Percentiles rank a stretch among this genome's conserved stretches.
Conservation (phyloP, 352 stramenopile species). For the Phytophthora fragariae region DNA sequence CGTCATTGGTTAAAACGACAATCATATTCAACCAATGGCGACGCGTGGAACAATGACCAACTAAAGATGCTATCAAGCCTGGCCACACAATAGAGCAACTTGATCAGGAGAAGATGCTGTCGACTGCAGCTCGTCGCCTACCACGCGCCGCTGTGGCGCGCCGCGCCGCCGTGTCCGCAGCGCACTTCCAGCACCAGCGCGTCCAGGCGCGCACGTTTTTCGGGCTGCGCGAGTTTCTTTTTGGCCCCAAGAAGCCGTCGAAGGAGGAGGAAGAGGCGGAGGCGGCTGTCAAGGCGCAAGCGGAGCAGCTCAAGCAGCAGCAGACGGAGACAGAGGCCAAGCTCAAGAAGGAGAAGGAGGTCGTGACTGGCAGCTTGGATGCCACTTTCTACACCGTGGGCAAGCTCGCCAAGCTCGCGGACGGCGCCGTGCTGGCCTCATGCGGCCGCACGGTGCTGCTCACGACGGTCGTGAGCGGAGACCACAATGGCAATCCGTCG, state of each 20-base stretch:
- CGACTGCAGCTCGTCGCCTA: conserved; percentile 35
- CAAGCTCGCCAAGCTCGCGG: conserved; percentile 86
- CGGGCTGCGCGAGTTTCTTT: conserved; percentile 70
- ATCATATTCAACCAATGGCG: background rate
- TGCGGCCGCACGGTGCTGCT: conserved; percentile 89
- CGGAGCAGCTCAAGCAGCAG: conserved; percentile 4
- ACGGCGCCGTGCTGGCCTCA: conserved; percentile 85
- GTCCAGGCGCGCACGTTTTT: conserved; percentile 65
- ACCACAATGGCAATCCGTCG: conserved; percentile 48
- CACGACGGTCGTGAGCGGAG: conserved; percentile 81
- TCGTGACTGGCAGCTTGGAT: conserved; percentile 60
- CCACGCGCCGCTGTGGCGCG: conserved; percentile 24
- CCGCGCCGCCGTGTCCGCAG: conserved; percentile 13
- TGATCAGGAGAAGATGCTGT: conserved; percentile 38
- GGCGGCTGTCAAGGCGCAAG: conserved; percentile 20
- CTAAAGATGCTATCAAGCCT: background rate
- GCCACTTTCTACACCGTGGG: conserved; percentile 66
- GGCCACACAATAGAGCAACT: conserved; percentile 21
- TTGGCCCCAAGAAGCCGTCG: conserved; percentile 56
- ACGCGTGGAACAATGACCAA: background rate
- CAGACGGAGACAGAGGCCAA: conserved; percentile 17
- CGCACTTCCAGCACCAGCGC: conserved; percentile 1
- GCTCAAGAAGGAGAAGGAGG: conserved; percentile 31
- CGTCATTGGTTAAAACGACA: conserved; percentile 1
- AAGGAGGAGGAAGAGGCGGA: conserved; percentile 19